phyloP scores from a whole-genome alignment of 345 rosid genomes.

The Conringia planisiliqua region DNA sequence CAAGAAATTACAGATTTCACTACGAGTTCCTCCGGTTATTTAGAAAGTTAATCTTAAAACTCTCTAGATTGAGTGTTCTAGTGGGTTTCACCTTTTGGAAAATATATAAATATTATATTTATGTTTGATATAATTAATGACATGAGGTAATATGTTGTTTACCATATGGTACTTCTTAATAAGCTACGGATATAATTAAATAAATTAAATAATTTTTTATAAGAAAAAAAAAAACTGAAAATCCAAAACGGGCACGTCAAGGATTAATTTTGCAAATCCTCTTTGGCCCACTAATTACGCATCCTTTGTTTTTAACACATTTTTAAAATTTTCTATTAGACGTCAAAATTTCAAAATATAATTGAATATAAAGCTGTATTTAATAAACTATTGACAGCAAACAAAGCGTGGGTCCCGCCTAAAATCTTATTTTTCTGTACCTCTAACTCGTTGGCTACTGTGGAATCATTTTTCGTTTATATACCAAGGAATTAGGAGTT shows the following conservation, averaged over 20 bases:
- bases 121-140: too few relatives aligned
- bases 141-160: not conserved
- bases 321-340: not conserved
- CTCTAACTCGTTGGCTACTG: constrained; percentile 13
- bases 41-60: not conserved
- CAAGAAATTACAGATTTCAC: not conserved
- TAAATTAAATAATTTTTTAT: too few relatives aligned
- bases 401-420: constrained; percentile 17
- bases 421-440: not conserved
- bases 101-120: too few relatives aligned
- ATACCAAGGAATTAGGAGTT: not conserved
- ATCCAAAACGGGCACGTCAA: not conserved
- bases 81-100: not conserved
- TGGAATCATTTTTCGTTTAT: not conserved
- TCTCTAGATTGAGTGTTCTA: not conserved
- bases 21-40: not conserved
- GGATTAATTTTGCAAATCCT: not conserved
- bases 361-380: constrained; percentile 8
- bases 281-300: constrained; percentile 11
- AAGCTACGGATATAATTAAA: not conserved
- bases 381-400: constrained; percentile 28
- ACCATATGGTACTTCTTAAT: too few relatives aligned
- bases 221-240: not conserved
- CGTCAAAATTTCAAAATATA: not conserved
- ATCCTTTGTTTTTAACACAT: constrained; percentile 7